A percentile compares a stretch with the other conserved stretches of the same genome.
Evolutionary conservation across 345 rosid species (phyloP).

Genomic region (Dipteronia dyeriana): DNA sequence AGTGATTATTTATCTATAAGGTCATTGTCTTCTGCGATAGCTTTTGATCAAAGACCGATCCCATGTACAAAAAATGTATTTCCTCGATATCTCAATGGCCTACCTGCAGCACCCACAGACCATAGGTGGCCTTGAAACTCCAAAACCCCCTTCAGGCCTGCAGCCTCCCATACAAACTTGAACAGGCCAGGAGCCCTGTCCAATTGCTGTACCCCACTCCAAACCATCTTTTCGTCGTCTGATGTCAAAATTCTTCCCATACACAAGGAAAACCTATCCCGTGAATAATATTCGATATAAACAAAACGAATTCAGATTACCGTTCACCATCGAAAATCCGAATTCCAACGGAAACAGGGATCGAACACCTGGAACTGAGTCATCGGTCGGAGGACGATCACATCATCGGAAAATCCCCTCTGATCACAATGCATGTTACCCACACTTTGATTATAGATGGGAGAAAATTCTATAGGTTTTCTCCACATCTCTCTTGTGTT

Average conservation of each 20-base stretch:
- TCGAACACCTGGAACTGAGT: no score
- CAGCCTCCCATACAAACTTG: conserved; percentile 74
- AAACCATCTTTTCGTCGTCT: conserved; percentile 49
- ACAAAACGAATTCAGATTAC: no score
- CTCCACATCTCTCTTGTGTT: no score
- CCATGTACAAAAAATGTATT: conserved; percentile 60
- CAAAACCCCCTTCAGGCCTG: conserved; percentile 62
- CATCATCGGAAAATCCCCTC: no score
- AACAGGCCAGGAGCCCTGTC: conserved; percentile 63
- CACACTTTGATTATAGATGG: no score
- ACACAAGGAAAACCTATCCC: conserved; percentile 35
- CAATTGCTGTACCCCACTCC: conserved; percentile 69
- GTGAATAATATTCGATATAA: no score
- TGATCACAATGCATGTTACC: no score
- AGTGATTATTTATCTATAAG: neutral
- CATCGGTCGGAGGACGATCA: no score
- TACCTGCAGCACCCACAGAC: conserved; percentile 59
- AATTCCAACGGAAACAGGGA: no score
- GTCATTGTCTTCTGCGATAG: neutral
- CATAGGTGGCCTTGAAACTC: conserved; percentile 70
- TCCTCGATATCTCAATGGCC: conserved; percentile 46
- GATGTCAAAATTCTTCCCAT: conserved; percentile 75
- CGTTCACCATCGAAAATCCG: no score
- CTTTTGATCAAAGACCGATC: conserved; percentile 39
- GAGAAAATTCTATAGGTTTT: no score